These are phyloP conservation scores for Ceriops zippeliana DNA, from an alignment of 345 rosid species.

Conservation along the genomic window DNA sequence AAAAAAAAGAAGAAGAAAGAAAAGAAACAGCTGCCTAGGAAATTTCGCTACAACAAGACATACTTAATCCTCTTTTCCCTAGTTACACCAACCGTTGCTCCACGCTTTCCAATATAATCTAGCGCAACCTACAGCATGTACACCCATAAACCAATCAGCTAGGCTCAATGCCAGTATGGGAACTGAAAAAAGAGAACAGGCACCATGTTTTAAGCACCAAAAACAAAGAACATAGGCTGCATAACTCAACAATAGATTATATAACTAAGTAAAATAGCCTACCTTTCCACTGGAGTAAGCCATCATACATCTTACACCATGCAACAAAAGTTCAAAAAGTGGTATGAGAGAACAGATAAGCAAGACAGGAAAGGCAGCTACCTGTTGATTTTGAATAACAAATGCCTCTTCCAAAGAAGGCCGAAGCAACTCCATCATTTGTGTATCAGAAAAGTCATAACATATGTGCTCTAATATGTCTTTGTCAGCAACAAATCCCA, in stretches of 20 bases:
- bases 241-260: not conserved
- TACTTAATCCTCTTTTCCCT: slow-evolving; percentile 95
- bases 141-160: slow-evolving; percentile 1
- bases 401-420: slow-evolving; percentile 98
- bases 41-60: slow-evolving; percentile 29
- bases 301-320: not conserved
- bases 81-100: slow-evolving; percentile 94
- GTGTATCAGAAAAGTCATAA: slow-evolving; percentile 81
- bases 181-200: not conserved
- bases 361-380: slow-evolving; percentile 9
- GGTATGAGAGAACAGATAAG: not conserved
- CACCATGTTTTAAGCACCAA: not conserved
- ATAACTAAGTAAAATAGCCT: not conserved
- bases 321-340: not conserved
- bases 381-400: slow-evolving; percentile 97
- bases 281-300: not conserved
- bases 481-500: slow-evolving; percentile 97
- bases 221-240: not conserved
- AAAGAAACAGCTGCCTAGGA: slow-evolving; percentile 9
- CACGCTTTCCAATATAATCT: slow-evolving; percentile 96
- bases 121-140: slow-evolving; percentile 74
- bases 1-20: not conserved
- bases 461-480: slow-evolving; percentile 94
- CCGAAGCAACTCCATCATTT: slow-evolving; percentile 97
- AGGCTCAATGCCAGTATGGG: not conserved